phyloP scores from a whole-genome alignment of 2,329 filamentous ascomycete species.

The Fusarium burgessii region DNA sequence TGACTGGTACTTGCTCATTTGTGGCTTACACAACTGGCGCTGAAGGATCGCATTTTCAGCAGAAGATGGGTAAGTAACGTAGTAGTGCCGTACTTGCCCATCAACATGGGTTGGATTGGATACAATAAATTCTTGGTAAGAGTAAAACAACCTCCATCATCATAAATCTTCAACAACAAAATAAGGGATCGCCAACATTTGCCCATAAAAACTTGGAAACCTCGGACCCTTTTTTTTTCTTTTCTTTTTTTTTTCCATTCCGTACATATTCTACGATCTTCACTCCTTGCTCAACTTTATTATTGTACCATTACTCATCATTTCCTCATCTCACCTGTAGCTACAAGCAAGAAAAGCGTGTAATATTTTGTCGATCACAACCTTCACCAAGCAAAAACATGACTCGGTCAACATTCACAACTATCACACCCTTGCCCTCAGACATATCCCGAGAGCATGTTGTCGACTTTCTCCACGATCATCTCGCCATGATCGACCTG shows the following conservation, averaged over 20 bases:
- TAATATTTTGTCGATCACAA: constrained; percentile 21
- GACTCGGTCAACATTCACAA: constrained; percentile 74
- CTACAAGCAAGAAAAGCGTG: not conserved
- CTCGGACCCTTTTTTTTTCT: constrained; percentile 10
- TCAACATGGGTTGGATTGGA: constrained; percentile 2
- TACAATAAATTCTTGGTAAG: constrained; percentile 5
- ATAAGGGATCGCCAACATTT: constrained; percentile 7
- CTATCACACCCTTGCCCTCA: constrained; percentile 80
- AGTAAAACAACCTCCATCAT: constrained; percentile 14
- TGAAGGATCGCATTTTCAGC: constrained; percentile 15
- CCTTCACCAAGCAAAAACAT: constrained; percentile 28
- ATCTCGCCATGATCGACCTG: constrained; percentile 86
- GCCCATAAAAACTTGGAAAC: constrained; percentile 1
- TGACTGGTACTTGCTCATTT: constrained; percentile 11
- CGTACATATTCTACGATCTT: not conserved
- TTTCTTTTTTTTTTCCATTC: constrained; percentile 5
- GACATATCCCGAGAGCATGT: constrained; percentile 77
- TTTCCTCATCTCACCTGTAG: constrained; percentile 1
- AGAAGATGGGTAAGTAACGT: constrained; percentile 2
- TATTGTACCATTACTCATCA: constrained; percentile 7
- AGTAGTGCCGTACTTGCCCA: constrained; percentile 5
- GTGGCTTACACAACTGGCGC: constrained; percentile 31
- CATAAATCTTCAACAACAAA: constrained; percentile 14
- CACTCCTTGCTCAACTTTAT: not conserved
- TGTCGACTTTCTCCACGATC: constrained; percentile 80